Base-by-base conservation (phyloP, 2,329 filamentous ascomycete genomes). In the Cladosporium cucumerinum region DNA sequence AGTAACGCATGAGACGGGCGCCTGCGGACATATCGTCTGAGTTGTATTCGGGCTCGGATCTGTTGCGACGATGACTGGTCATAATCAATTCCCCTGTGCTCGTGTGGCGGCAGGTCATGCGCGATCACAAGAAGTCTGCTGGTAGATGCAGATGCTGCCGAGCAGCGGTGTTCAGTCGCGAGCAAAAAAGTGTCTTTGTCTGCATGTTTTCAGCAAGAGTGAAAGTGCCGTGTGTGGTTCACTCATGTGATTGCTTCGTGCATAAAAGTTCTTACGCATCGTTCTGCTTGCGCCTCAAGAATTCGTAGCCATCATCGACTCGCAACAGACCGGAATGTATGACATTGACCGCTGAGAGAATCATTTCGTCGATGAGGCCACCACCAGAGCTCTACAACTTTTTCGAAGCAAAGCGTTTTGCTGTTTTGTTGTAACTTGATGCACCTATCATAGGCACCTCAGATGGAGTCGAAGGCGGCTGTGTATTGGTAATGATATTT, bases 21-120 rank as follows among this genome's bases (percentile, higher is more conserved):
- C 46, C 58, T 32, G 58, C 43, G 18, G 58, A 61, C 58, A 61
- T 61, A 23, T 61, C 43, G 21, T 61, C 58, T 14, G 36, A 46
- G 23, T 58, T 36, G 36, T 26, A 58, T 5, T 39, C 54, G 10
- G n/a, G 8, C 5, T 21, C 11, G 8, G 28, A 8, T 11, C 4
- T 46, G 39, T 11, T 21, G n/a, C 39, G 39, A 46, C 4, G 39
- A 21, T n/a, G 28, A 30, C 28, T 46, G 39, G 39, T n/a, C n/a
- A 46, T 46, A n/a, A 23, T 46, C 21, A 46, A 8, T 46, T 46
- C 39, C 11, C 39, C 39, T 21, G n/a, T 46, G 39, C 39, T 46
- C 23, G 39, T 46, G 39, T 12, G 39, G n/a, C 10, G 39, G 39
- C n/a, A 46, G 8, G 8, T 23, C 8, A 7, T 46, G 39, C 14